A percentile compares a stretch with the other conserved stretches of the same genome.
phyloP scores from a whole-genome alignment of 108 stramenopile genomes.

The Nannochloropsis salina region DNA sequence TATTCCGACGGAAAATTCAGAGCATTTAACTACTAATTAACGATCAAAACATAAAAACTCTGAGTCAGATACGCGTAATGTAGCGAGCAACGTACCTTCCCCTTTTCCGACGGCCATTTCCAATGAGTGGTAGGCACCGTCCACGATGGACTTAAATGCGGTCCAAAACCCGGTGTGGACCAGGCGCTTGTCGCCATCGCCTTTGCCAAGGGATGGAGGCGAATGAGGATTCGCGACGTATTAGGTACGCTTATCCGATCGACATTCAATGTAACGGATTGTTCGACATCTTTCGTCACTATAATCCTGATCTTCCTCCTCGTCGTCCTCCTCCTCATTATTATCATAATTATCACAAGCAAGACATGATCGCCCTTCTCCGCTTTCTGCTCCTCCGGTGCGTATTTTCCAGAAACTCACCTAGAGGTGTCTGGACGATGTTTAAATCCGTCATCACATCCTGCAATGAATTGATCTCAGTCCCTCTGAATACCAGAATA shows the following conservation, averaged over 20 bases:
- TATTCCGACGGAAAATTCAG: not conserved
- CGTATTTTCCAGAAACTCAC: not conserved
- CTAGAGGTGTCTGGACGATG: not conserved
- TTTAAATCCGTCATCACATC: not conserved
- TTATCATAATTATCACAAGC: too few species aligned
- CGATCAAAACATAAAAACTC: too few species aligned
- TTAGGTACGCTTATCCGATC: too few species aligned
- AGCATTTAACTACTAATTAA: not conserved
- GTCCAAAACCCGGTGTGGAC: not conserved
- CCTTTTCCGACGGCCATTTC: not conserved
- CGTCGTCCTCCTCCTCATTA: too few species aligned
- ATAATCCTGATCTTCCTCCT: too few species aligned
- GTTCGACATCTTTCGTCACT: too few species aligned
- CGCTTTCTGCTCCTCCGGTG: too few species aligned
- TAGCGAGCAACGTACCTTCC: not conserved
- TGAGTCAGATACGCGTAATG: not conserved
- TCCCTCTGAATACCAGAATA: not conserved
- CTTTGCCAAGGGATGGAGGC: not conserved
- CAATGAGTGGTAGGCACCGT: not conserved
- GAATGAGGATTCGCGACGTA: too few species aligned
- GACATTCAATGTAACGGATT: too few species aligned
- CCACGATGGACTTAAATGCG: not conserved
- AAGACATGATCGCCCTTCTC: too few species aligned
- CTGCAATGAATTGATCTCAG: not conserved
- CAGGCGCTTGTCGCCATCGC: constrained; percentile 13